These are phyloP conservation scores for Batkoa obscura DNA, from an alignment of 371 early-diverging fungal genomes.

Conservation along the genomic window DNA sequence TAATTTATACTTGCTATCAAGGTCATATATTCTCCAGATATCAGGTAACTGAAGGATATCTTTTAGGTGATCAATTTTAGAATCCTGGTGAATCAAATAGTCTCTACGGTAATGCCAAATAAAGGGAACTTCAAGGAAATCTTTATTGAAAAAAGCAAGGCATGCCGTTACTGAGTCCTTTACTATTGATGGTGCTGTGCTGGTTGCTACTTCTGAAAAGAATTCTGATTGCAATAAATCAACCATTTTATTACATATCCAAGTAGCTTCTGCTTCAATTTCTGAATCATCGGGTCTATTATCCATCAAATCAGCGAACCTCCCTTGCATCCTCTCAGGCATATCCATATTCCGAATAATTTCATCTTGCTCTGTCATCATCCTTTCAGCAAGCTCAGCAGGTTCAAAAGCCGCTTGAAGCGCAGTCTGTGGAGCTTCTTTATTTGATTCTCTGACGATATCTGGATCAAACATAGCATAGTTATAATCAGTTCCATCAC, in stretches of 20 bases:
- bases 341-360: slow-evolving; percentile 68
- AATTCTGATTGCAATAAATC: not conserved
- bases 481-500: slow-evolving; percentile 74
- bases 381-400: slow-evolving; percentile 60
- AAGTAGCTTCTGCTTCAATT: not conserved
- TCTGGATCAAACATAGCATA: slow-evolving; percentile 43
- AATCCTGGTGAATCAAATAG: slow-evolving; percentile 34
- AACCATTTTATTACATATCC: too few relatives aligned
- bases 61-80: slow-evolving; percentile 10
- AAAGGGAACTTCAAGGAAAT: slow-evolving; percentile 79
- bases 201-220: not conserved
- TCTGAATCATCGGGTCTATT: too few relatives aligned
- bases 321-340: slow-evolving; percentile 73
- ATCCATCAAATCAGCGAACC: too few relatives aligned
- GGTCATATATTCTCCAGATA: slow-evolving; percentile 77
- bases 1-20: slow-evolving; percentile 55
- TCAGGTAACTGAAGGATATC: slow-evolving; percentile 37
- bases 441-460: too few relatives aligned
- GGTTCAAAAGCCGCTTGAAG: slow-evolving; percentile 68
- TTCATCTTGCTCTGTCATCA: slow-evolving; percentile 86
- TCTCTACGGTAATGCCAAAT: slow-evolving; percentile 75
- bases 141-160: slow-evolving; percentile 46
- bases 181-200: not conserved
- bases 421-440: not conserved
- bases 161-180: slow-evolving; percentile 21